These are phyloP conservation scores for Capsicum pubescens DNA, from an alignment of 257 asterid species.

Conservation along the genomic window DNA sequence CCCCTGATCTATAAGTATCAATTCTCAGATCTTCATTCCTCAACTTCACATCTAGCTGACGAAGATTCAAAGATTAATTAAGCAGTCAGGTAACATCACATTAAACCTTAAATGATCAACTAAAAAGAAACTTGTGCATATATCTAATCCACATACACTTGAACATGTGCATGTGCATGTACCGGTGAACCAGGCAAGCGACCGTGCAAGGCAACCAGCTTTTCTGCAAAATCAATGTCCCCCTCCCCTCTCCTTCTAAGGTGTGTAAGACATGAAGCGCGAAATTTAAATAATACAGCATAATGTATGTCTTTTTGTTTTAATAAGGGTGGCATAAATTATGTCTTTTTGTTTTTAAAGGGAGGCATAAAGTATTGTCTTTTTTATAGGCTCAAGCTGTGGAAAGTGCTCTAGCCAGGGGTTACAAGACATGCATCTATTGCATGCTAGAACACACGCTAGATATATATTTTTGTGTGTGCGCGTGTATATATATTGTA, in stretches of 20 bases:
- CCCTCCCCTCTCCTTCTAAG: not conserved
- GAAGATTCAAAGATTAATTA: conserved; percentile 29
- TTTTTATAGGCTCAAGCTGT: not conserved
- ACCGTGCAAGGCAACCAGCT: too few species aligned
- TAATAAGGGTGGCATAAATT: not conserved
- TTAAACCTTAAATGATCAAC: conserved; percentile 19
- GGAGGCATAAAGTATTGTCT: not conserved
- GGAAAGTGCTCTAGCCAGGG: conserved; percentile 15
- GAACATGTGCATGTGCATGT: not conserved
- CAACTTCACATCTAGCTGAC: conserved; percentile 83
- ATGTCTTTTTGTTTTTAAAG: not conserved
- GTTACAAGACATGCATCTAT: not conserved
- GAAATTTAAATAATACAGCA: conserved; percentile 3
- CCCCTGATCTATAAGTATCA: conserved; percentile 94
- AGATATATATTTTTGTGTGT: not conserved
- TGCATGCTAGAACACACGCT: not conserved
- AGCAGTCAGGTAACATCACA: conserved; percentile 9
- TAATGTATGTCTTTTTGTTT: not conserved
- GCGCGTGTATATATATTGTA: not conserved
- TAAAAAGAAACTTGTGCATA: not conserved
- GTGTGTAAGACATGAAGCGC: not conserved
- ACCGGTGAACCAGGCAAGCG: too few species aligned
- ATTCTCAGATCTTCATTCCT: conserved; percentile 85
- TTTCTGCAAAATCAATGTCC: not conserved
- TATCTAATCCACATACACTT: conserved; percentile 8